Conservation (phyloP, 345 rosid genomes). For the Schrenkiella parvula region DNA sequence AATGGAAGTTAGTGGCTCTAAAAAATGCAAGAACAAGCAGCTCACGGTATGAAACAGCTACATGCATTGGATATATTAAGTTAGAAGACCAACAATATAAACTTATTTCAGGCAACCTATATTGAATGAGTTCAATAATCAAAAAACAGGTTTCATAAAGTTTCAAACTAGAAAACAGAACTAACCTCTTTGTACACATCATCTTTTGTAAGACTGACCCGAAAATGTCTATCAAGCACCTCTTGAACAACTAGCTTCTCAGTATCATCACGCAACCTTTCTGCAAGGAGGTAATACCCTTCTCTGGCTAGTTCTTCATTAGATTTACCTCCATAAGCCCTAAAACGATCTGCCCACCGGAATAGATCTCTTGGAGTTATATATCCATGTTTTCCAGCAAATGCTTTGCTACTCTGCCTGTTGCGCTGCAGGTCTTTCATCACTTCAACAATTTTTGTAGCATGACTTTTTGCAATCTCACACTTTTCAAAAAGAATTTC, state of each 20-base stretch:
- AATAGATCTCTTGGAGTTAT: slow-evolving; percentile 94
- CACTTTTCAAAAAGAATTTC: slow-evolving; percentile 64
- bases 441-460: slow-evolving; percentile 78
- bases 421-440: slow-evolving; percentile 92
- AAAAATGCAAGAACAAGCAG: slow-evolving; percentile 11
- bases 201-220: slow-evolving; percentile 53
- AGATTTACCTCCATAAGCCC: slow-evolving; percentile 50
- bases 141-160: neutral
- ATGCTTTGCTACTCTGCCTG: slow-evolving; percentile 87
- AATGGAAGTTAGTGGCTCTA: slow-evolving; percentile 5
- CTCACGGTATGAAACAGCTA: neutral
- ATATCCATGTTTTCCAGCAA: slow-evolving; percentile 99
- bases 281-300: slow-evolving; percentile 90
- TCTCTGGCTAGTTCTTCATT: slow-evolving; percentile 85
- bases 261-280: slow-evolving; percentile 80
- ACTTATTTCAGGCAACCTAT: slow-evolving; percentile 9
- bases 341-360: slow-evolving; percentile 93
- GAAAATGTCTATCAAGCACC: slow-evolving; percentile 67
- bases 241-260: slow-evolving; percentile 79
- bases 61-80: neutral
- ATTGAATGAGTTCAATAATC: neutral
- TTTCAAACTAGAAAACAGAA: slow-evolving; percentile 8
- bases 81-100: slow-evolving; percentile 10
- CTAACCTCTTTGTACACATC: slow-evolving; percentile 65
- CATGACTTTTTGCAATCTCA: slow-evolving; percentile 67